phyloP scores from a whole-genome alignment of 2,329 filamentous ascomycete species.

The Cylindrodendrum hubeiense region DNA sequence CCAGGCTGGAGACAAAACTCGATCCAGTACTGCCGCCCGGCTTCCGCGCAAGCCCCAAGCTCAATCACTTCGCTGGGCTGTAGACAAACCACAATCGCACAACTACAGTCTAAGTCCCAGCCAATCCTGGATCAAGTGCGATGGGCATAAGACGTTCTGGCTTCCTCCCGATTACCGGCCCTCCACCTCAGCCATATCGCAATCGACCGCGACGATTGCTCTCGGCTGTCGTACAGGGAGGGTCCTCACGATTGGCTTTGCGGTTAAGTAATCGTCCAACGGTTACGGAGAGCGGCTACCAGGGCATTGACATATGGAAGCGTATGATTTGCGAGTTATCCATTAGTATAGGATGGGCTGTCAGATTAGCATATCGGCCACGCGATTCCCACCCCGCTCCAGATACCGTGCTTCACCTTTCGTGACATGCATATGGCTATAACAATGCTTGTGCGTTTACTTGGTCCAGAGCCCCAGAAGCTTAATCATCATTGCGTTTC shows the following conservation, averaged over 20 bases:
- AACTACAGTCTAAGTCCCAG: not conserved
- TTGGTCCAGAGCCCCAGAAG: too few relatives aligned
- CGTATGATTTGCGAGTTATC: too few relatives aligned
- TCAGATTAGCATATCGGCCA: too few relatives aligned
- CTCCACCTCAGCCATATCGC: not conserved
- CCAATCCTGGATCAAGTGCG: not conserved
- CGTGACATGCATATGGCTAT: too few relatives aligned
- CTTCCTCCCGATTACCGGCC: not conserved
- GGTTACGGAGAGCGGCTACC: not conserved
- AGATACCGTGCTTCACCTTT: too few relatives aligned
- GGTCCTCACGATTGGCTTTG: not conserved
- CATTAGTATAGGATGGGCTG: too few relatives aligned
- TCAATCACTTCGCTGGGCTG: not conserved
- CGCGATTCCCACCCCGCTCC: too few relatives aligned
- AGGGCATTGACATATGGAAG: too few relatives aligned
- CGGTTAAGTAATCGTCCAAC: not conserved
- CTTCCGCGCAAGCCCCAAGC: not conserved
- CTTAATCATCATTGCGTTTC: too few relatives aligned
- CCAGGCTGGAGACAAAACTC: too few relatives aligned
- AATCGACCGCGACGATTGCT: not conserved
- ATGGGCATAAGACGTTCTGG: not conserved
- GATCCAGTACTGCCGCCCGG: too few relatives aligned
- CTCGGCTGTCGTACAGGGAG: not conserved
- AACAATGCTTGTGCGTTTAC: too few relatives aligned
- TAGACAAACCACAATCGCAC: not conserved